A percentile compares a stretch with the other conserved stretches of the same genome.
Evolutionary conservation across 2,329 filamentous ascomycete species (phyloP).

Genomic region (Chaetomiaceae sp.): DNA sequence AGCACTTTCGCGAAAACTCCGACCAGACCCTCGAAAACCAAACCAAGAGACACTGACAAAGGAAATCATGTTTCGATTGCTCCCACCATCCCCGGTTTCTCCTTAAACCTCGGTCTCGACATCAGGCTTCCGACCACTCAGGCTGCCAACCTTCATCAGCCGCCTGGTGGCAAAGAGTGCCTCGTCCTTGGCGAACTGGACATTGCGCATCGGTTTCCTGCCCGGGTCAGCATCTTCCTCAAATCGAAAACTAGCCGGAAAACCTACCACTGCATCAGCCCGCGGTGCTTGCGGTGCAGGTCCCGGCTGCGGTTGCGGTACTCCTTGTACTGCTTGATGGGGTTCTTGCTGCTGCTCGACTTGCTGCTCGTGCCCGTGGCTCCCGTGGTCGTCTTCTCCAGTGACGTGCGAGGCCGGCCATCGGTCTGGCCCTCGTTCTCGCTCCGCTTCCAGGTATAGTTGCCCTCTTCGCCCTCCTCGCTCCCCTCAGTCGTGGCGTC

Average conservation of each 20-base stretch:
- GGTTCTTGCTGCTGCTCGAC: conserved; percentile 42
- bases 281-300: conserved; percentile 79
- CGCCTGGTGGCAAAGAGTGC: conserved; percentile 72
- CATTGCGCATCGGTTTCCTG: conserved; percentile 73
- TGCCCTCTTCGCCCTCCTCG: conserved; percentile 4
- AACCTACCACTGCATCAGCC: conserved; percentile 80
- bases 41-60: neutral
- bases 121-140: conserved; percentile 80
- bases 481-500: conserved; percentile 16
- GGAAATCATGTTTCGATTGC: neutral
- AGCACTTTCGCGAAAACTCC: no score
- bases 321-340: conserved; percentile 55
- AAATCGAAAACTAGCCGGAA: neutral
- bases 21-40: no score
- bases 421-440: neutral
- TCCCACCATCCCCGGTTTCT: neutral
- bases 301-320: conserved; percentile 66
- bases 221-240: neutral
- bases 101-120: conserved; percentile 70
- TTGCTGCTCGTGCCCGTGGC: conserved; percentile 27
- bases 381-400: conserved; percentile 38
- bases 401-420: conserved; percentile 32
- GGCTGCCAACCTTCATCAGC: conserved; percentile 68
- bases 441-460: conserved; percentile 10
- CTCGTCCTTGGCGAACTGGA: conserved; percentile 84